Evolutionary conservation across 495 filamentous ascomycete species (phyloP), one percentile per base, ranked within the genome.

Genomic region (Podospora pseudocomata): DNA sequence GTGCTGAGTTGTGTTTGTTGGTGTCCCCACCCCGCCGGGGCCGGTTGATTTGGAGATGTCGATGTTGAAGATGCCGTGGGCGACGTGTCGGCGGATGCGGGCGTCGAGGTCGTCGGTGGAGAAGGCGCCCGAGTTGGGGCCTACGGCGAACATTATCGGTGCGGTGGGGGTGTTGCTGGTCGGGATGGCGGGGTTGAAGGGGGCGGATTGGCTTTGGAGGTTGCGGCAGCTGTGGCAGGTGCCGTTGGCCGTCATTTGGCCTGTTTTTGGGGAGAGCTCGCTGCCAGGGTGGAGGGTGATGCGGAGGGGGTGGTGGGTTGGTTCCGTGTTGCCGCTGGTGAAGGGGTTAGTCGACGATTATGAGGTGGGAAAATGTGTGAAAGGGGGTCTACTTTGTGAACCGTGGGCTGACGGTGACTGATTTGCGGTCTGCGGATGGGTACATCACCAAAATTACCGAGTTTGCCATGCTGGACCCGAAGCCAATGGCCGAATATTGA

Each of bases 61-160:
- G 70, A 89, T 79, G 4, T 74, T 80, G 76, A 89, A 89, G 0
- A 71, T 62, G 32, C 87, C 88, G 71, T 86, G 86, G 62, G 76
- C 76, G 49, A 75, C 67, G 73, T 91, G 88, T n/a, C 84, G 76
- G 49, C 81, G 77, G 6, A 87, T 74, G n/a, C 71, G 75, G 0
- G 81, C 85, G 13, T 76, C 70, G 1, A 69, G 69, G 32, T 77
- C 74, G 72, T 87, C 76, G 28, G 76, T 79, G 23, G 23, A 30
- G 9, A 85, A 67, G 34, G 63, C 18, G 2, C 15, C 44, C 32
- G 70, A 66, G 30, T 70, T 69, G 32, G 77, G 70, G 13, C 88
- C 88, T 15, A 83, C 72, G n/a, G 84, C 88, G 71, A 84, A 90
- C 63, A 88, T 84, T 77, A 88, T 85, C 15, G 78, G 70, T 63